Percentiles rank a stretch among this genome's conserved stretches.
Evolutionary conservation across 1,139 yeast species (phyloP).

Genomic region (Yamadazyma triangularis): DNA sequence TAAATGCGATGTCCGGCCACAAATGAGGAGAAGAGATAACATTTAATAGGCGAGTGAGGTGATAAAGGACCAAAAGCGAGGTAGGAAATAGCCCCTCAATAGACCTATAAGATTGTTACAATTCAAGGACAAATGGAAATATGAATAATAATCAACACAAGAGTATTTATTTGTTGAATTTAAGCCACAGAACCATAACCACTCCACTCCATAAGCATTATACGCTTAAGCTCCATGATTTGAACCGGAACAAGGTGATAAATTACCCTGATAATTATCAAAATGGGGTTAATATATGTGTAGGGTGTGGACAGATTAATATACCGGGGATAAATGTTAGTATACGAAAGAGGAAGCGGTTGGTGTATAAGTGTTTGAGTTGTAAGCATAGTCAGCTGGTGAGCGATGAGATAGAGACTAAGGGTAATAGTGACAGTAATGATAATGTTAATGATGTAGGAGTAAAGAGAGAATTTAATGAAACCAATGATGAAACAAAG

Average conservation of each 20-base stretch:
- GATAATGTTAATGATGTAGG: no score
- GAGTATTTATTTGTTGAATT: conserved; percentile 19
- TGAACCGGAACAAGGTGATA: conserved; percentile 20
- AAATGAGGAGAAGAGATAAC: background rate
- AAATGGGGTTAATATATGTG: conserved; percentile 34
- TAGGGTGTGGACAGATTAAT: conserved; percentile 38
- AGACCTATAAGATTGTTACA: no score
- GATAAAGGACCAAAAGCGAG: background rate
- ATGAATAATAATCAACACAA: conserved; percentile 17
- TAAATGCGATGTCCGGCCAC: background rate
- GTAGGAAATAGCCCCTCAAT: no score
- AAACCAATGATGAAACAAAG: background rate
- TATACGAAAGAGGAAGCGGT: conserved; percentile 9
- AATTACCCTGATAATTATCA: conserved; percentile 22
- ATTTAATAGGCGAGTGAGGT: background rate
- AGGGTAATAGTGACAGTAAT: no score
- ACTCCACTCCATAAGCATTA: conserved; percentile 23
- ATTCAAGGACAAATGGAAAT: background rate
- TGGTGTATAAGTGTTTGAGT: conserved; percentile 12
- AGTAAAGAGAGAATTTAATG: no score
- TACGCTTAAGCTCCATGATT: conserved; percentile 18
- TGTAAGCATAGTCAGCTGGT: no score
- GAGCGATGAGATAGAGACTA: no score
- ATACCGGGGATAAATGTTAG: conserved; percentile 44
- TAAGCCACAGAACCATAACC: conserved; percentile 21